phyloP scores from a whole-genome alignment of 768 basidiomycete genomes.

The Nevesoporus exiguus region DNA sequence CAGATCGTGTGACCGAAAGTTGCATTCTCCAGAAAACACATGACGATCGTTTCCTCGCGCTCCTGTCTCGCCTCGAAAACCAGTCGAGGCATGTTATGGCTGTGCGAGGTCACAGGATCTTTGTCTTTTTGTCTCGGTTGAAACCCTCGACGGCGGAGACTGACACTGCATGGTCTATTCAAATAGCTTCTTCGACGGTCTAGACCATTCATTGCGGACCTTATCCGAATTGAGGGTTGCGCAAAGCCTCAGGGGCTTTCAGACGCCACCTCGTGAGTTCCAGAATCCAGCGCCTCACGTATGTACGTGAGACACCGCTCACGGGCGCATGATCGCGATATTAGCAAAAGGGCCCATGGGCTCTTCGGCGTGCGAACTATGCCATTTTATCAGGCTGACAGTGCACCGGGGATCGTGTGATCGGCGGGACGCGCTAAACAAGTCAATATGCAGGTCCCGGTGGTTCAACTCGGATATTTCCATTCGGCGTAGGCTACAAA shows the following conservation, averaged over 20 bases:
- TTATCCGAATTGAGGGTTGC: conserved; percentile 10
- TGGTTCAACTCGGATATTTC: not conserved
- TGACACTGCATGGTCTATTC: not conserved
- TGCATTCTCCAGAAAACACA: not conserved
- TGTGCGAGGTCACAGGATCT: not conserved
- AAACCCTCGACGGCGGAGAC: not conserved
- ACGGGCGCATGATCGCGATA: conserved; percentile 1
- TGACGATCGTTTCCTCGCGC: not conserved
- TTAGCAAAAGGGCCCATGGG: too few species aligned
- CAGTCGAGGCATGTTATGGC: not conserved
- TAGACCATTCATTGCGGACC: conserved; percentile 11
- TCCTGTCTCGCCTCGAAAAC: not conserved
- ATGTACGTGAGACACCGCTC: not conserved
- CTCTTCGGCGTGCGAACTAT: not conserved
- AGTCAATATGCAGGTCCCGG: not conserved
- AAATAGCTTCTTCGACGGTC: not conserved
- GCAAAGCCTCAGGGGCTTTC: not conserved
- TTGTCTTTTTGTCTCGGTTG: not conserved
- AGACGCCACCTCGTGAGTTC: not conserved
- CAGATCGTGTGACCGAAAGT: conserved; percentile 7
- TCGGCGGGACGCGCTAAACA: not conserved
- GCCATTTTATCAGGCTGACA: not conserved
- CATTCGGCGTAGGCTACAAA: not conserved
- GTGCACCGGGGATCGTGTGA: too few species aligned
- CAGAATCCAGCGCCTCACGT: not conserved